Evolutionary conservation across 768 basidiomycete species (phyloP), one percentile per base, ranked within the genome.

Genomic region (Lactifluus subvellereus): DNA sequence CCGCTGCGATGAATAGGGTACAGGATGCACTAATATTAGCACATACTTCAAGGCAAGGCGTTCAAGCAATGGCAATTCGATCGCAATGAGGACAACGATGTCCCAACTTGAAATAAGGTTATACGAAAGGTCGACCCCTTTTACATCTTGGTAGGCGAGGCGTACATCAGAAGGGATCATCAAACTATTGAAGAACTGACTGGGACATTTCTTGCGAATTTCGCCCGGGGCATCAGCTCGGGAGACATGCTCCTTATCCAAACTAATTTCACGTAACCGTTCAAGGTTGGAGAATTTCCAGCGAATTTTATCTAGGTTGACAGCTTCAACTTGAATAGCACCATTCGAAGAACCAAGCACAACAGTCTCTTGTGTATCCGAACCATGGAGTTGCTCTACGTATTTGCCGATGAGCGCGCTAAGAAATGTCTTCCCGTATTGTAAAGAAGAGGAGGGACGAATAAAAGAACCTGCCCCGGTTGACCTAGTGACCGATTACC

Each of bases 251-350:
- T 86, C 82, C 68, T 77, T 79, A 70, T 95, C 90, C 33, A 97
- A 77, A 62, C 94, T 94, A 57, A 89, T 83, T 71, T 94, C 88
- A 57, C 84, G 83, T 54, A 98, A 77, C 18, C 79, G 79, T 52
- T 80, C 79, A 20, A 98, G 74, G 57, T 83, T 76, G 5, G 87
- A 77, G 32, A 96, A 79, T 51, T 87, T 88, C 32, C 76, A 75
- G 69, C 88, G 81, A 60, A 97, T 84, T 71, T 87, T 91, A 70
- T 91, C 87, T 32, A 97, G 77, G 50, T 84, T 81, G 4, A 94
- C 89, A 4, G 91, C 93, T 73, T 95, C 89, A 13, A 98, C 91
- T 66, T 88, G 78, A 67, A 98, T 94, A 4, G 83, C 79, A 33
- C 90, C 89, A 55, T 83, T 80, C 27, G 94, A 95, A 2, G 91